Evolutionary conservation across 768 basidiomycete genomes (phyloP).

Genomic region (Boletus vermiculosoides): DNA sequence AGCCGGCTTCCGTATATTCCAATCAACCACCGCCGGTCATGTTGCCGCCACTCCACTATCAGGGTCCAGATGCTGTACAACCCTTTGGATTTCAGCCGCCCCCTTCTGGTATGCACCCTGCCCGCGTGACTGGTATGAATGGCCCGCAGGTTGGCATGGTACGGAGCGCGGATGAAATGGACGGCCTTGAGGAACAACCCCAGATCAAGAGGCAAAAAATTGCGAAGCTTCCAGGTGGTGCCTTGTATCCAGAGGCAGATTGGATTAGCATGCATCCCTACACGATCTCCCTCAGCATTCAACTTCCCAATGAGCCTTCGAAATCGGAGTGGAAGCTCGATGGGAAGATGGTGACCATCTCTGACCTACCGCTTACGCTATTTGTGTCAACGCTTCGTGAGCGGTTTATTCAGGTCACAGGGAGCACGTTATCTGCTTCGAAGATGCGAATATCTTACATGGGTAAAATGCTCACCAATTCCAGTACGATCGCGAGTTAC

Average conservation of each 20-base stretch:
- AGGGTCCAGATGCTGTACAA: conserved; percentile 71
- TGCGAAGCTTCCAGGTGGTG: conserved; percentile 81
- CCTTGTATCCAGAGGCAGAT: conserved; percentile 81
- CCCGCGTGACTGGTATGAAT: conserved; percentile 60
- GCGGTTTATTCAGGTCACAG: conserved; percentile 76
- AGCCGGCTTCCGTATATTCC: conserved; percentile 75
- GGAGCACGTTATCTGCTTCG: conserved; percentile 76
- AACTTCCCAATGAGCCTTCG: conserved; percentile 76
- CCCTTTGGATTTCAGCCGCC: conserved; percentile 80
- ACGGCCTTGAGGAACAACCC: conserved; percentile 65
- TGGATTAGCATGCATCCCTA: conserved; percentile 93
- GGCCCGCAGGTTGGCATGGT: conserved; percentile 69
- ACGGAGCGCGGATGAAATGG: conserved; percentile 80
- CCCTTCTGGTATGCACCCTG: conserved; percentile 64
- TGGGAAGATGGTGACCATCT: conserved; percentile 71
- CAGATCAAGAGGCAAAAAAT: conserved; percentile 88
- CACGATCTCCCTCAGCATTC: conserved; percentile 81
- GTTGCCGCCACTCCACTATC: conserved; percentile 84
- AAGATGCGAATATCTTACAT: conserved; percentile 76
- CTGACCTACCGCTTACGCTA: conserved; percentile 80
- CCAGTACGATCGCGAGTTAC: conserved; percentile 77
- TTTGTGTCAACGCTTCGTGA: conserved; percentile 89
- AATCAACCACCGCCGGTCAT: conserved; percentile 64
- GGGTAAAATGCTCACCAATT: conserved; percentile 86
- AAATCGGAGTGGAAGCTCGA: conserved; percentile 95